Evolutionary conservation across 352 stramenopile species (phyloP).

Genomic region (Pythium sukuiense): DNA sequence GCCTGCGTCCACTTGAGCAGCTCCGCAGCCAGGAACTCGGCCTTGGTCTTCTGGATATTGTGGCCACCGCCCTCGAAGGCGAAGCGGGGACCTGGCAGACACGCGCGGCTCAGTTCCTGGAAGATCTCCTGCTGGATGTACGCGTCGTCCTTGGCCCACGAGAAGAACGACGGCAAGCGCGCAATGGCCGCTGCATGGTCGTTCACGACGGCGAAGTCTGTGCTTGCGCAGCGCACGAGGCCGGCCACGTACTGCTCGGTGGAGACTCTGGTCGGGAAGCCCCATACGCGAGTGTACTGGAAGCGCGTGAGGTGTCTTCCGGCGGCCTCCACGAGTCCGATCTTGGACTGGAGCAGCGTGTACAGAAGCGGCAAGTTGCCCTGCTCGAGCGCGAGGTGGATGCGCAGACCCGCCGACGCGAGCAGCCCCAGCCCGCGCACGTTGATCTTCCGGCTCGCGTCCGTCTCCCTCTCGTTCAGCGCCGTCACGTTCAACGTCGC

Average conservation of each 20-base stretch:
- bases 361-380: conserved; percentile 7
- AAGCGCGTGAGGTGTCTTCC: conserved; percentile 4
- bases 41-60: conserved; percentile 59
- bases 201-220: conserved; percentile 37
- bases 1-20: conserved; percentile 29
- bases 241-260: conserved; percentile 27
- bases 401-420: conserved; percentile 31
- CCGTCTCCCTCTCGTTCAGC: conserved; percentile 2
- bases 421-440: conserved; percentile 25
- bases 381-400: conserved; percentile 32
- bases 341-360: conserved; percentile 17
- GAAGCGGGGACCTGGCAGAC: conserved; percentile 32
- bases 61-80: conserved; percentile 42
- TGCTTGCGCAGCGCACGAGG: conserved; percentile 36
- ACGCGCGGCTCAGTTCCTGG: conserved; percentile 26
- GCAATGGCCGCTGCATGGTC: conserved; percentile 26
- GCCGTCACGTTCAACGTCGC: conserved; percentile 25
- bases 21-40: conserved; percentile 27
- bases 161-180: conserved; percentile 39
- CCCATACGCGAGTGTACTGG: conserved; percentile 27
- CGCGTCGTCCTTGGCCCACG: conserved; percentile 34
- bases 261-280: conserved; percentile 20
- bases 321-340: conserved; percentile 12
- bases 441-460: conserved; percentile 4
- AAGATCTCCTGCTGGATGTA: conserved; percentile 41